These are phyloP conservation scores for Aspergillus carbonarius DNA, from an alignment of 2,329 filamentous ascomycete genomes.

Conservation along the genomic window DNA sequence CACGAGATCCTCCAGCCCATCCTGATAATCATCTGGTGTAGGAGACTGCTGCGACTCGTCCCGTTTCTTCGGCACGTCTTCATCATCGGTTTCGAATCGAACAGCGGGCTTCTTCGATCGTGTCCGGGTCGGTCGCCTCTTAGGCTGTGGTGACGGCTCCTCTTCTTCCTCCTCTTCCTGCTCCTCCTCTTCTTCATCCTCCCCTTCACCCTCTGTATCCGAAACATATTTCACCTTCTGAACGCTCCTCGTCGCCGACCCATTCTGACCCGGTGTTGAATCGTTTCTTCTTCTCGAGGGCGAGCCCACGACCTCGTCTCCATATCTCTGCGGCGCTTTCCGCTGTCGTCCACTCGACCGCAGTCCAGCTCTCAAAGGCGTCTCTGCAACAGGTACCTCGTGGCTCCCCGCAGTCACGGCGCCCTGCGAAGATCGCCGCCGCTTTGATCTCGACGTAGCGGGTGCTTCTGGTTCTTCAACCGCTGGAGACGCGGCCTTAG, in stretches of 20 bases:
- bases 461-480: constrained; percentile 16
- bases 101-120: constrained; percentile 29
- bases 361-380: constrained; percentile 26
- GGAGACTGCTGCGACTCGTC: constrained; percentile 16
- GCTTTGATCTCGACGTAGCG: constrained; percentile 21
- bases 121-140: constrained; percentile 24
- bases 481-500: constrained; percentile 16
- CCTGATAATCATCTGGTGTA: constrained; percentile 31
- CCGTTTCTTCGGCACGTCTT: constrained; percentile 9
- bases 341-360: constrained; percentile 37
- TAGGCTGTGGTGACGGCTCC: constrained; percentile 19
- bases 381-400: constrained; percentile 16
- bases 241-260: constrained; percentile 23
- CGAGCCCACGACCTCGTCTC: constrained; percentile 24
- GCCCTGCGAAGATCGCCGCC: constrained; percentile 24
- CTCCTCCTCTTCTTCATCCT: constrained; percentile 22
- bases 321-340: constrained; percentile 34
- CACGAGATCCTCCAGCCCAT: constrained; percentile 38
- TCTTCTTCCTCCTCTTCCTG: constrained; percentile 3
- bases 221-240: constrained; percentile 21
- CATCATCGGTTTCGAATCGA: constrained; percentile 18
- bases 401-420: constrained; percentile 5
- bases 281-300: constrained; percentile 18
- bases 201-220: constrained; percentile 19
- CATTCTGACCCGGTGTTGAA: constrained; percentile 21